phyloP scores from a whole-genome alignment of 805 yeast genomes.

The Schwanniomyces occidentalis region DNA sequence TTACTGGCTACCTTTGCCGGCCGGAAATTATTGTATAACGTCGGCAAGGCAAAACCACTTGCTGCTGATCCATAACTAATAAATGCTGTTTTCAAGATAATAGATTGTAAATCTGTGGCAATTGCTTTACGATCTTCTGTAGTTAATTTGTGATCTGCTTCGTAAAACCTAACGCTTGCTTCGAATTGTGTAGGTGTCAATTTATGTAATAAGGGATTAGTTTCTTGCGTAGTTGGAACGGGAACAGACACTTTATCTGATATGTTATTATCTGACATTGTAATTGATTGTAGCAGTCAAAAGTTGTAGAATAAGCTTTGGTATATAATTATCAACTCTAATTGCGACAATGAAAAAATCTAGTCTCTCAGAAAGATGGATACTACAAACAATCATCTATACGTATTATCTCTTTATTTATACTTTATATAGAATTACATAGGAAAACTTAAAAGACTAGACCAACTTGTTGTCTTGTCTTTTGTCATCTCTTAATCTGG shows the following conservation, averaged over 20 bases:
- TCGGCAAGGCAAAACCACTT: constrained; percentile 30
- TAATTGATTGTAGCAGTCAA: too few relatives aligned
- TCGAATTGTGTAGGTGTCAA: constrained; percentile 36
- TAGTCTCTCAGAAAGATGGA: too few relatives aligned
- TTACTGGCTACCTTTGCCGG: constrained; percentile 2
- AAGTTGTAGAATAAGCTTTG: too few relatives aligned
- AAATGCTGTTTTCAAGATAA: constrained; percentile 23
- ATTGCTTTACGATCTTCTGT: constrained; percentile 30
- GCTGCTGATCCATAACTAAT: constrained; percentile 28
- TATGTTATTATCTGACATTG: too few relatives aligned
- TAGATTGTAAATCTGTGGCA: constrained; percentile 27
- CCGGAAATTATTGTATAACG: constrained; percentile 20
- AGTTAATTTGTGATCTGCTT: constrained; percentile 39
- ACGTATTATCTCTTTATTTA: neutral
- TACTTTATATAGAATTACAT: too few relatives aligned
- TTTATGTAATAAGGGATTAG: constrained; percentile 27
- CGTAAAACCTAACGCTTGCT: constrained; percentile 39
- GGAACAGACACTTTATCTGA: constrained; percentile 1
- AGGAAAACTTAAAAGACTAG: constrained; percentile 9
- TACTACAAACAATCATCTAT: neutral
- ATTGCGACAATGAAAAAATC: too few relatives aligned
- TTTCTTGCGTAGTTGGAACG: constrained; percentile 1
- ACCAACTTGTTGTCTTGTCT: constrained; percentile 63
- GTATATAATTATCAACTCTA: too few relatives aligned
- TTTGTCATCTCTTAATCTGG: constrained; percentile 66